phyloP scores from a whole-genome alignment of 768 basidiomycete genomes.

The Mycena kentingensis region DNA sequence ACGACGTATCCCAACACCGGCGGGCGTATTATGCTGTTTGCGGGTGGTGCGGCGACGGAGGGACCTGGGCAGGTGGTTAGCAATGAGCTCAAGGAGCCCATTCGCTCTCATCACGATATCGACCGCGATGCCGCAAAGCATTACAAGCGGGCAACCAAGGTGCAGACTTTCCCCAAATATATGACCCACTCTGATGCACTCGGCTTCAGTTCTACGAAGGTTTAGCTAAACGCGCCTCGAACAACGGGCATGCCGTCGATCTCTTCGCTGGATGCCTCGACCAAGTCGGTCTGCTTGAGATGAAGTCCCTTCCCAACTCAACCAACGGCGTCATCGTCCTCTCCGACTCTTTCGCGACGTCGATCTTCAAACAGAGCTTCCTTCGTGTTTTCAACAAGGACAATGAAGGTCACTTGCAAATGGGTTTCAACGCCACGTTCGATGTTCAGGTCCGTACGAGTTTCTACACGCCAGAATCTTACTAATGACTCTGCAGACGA shows the following conservation, averaged over 20 bases:
- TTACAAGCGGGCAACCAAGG: conserved; percentile 95
- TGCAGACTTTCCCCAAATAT: conserved; percentile 29
- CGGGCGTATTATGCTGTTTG: conserved; percentile 92
- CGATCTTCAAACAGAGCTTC: conserved; percentile 99
- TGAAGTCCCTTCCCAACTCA: conserved; percentile 93
- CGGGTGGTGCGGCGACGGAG: conserved; percentile 94
- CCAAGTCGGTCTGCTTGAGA: conserved; percentile 96
- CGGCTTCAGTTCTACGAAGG: conserved; percentile 87
- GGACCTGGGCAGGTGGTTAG: conserved; percentile 97
- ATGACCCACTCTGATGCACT: conserved; percentile 12
- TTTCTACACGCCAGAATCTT: neutral
- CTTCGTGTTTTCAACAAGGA: conserved; percentile 91
- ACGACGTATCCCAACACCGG: conserved; percentile 95
- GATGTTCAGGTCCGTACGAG: conserved; percentile 78
- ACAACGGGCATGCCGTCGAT: conserved; percentile 94
- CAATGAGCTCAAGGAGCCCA: conserved; percentile 94
- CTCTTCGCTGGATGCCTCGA: conserved; percentile 97
- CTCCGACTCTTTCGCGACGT: conserved; percentile 95
- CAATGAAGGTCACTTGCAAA: conserved; percentile 85
- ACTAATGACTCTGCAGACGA: conserved; percentile 60
- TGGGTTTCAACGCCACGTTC: conserved; percentile 99
- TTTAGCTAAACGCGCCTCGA: conserved; percentile 88
- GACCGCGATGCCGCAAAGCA: conserved; percentile 96
- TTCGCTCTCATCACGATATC: conserved; percentile 98
- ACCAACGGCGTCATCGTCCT: conserved; percentile 97